A percentile compares a stretch with the other conserved stretches of the same genome.
Conservation (phyloP, 176 grass and related monocot genomes). For the Aegilops tauschii region DNA sequence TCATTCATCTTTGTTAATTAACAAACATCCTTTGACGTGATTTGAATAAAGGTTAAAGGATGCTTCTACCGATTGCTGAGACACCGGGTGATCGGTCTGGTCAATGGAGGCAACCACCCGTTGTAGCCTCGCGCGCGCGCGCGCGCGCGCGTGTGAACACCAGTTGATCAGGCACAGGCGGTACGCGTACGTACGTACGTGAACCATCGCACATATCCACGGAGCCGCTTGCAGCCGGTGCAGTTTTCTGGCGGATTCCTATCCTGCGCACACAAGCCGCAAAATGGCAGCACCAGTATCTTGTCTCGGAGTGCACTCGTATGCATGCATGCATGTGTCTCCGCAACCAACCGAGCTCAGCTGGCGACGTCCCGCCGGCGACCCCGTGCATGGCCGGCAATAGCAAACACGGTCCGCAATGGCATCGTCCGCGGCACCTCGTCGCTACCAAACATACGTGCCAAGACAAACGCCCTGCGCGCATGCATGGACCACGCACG, state of each 20-base stretch:
- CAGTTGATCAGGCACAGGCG: background rate
- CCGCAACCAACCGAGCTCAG: background rate
- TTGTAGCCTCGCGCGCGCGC: too few relatives aligned
- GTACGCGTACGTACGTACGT: background rate
- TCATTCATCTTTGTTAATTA: background rate
- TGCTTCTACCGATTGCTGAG: background rate
- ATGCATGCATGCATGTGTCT: background rate
- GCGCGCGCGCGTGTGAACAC: background rate
- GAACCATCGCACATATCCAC: background rate
- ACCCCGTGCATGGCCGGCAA: slow-evolving; percentile 2
- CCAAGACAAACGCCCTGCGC: background rate
- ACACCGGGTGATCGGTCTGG: background rate
- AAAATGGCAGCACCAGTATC: background rate
- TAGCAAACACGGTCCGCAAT: background rate
- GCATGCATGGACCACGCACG: slow-evolving; percentile 17
- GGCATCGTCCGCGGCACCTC: background rate
- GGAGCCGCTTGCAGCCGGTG: background rate
- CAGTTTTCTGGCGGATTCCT: background rate
- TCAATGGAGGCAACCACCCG: background rate
- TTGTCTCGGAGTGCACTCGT: background rate
- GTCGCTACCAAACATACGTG: background rate
- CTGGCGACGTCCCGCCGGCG: background rate
- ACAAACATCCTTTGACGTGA: background rate
- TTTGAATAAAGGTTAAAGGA: background rate
- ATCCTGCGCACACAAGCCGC: background rate